Evolutionary conservation across 441 rosid species (phyloP), one percentile per base, ranked within the genome.

Genomic region (Eruca vesicaria): DNA sequence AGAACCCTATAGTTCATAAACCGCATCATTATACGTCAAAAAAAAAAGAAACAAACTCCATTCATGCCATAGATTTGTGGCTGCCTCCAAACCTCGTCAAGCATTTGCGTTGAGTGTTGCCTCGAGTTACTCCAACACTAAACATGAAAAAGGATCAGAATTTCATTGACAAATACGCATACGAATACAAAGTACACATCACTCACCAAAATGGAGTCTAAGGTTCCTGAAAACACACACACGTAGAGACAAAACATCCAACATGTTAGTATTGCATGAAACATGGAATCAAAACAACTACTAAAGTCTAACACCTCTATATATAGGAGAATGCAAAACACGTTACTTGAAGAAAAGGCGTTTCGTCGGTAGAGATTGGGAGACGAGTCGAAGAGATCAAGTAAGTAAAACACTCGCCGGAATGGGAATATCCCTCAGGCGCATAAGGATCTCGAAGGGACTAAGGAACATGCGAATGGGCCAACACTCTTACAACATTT

Each of bases 1-100:
- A 93, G 97, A 55, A 91, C 98, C 97, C 98, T 91, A 90, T 83
- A 93, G 91, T 83, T 79, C 59, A 90, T 84, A 85, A 86, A 91
- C 98, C 88, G 93, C 89, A 85, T 93, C 94, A 89, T 88, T 93
- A 88, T 87, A 83, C 84, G 82, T 82, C 81, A 82, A 79, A 76
- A 33, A 2, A 26, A 64, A 41, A 50, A 56, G 18, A 15, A 56
- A 12, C 59, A 36, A 9, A 16, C 77, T 71, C 59, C 74, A 69
- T 74, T 16, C 21, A 31, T 29, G 29, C 8, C 63, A 67, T 10
- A 69, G 31, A 75, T 68, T 20, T 16, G 61, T 48, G 16, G 32
- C 72, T 50, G 90, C 98, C 97, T 93, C 89, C 87, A 87, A 81
- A 91, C 83, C 73, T 93, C 94, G 65, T 75, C 66, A 1, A 93